Evolutionary conservation across 805 yeast species (phyloP).

Genomic region (Metschnikowia lunata): DNA sequence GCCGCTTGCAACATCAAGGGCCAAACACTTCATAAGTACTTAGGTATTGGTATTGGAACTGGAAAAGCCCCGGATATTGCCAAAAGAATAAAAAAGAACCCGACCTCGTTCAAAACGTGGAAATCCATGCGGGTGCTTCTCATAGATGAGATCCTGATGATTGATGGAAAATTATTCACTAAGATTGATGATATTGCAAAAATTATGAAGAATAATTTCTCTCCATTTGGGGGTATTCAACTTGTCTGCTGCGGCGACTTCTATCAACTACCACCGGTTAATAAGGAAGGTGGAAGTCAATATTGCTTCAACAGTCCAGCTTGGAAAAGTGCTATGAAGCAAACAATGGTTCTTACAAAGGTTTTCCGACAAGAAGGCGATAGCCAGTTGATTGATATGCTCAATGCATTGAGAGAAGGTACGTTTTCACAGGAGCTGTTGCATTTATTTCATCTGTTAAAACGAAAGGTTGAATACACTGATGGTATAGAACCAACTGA

Average conservation of each 20-base stretch:
- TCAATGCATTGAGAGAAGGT: constrained; percentile 71
- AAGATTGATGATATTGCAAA: constrained; percentile 60
- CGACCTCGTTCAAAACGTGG: constrained; percentile 54
- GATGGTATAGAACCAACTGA: constrained; percentile 72
- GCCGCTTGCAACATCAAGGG: constrained; percentile 85
- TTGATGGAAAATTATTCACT: constrained; percentile 63
- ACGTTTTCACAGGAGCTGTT: constrained; percentile 45
- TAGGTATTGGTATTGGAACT: constrained; percentile 72
- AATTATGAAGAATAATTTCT: constrained; percentile 35
- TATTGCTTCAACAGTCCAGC: constrained; percentile 65
- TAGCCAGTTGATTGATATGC: constrained; percentile 62
- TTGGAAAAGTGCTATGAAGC: constrained; percentile 57
- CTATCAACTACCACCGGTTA: constrained; percentile 76
- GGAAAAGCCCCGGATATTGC: constrained; percentile 46
- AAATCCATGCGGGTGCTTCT: constrained; percentile 51
- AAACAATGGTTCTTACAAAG: constrained; percentile 55
- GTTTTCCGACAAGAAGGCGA: constrained; percentile 80
- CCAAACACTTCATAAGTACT: constrained; percentile 67
- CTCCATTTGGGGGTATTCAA: constrained; percentile 81
- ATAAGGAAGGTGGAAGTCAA: constrained; percentile 26
- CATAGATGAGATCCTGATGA: constrained; percentile 79
- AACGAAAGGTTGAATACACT: constrained; percentile 46
- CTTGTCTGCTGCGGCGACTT: constrained; percentile 76
- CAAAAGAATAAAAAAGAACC: constrained; percentile 50
- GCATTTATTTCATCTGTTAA: constrained; percentile 46